Evolutionary conservation across 306 rosid genomes (phyloP).

Genomic region (Erythrophleum fordii): DNA sequence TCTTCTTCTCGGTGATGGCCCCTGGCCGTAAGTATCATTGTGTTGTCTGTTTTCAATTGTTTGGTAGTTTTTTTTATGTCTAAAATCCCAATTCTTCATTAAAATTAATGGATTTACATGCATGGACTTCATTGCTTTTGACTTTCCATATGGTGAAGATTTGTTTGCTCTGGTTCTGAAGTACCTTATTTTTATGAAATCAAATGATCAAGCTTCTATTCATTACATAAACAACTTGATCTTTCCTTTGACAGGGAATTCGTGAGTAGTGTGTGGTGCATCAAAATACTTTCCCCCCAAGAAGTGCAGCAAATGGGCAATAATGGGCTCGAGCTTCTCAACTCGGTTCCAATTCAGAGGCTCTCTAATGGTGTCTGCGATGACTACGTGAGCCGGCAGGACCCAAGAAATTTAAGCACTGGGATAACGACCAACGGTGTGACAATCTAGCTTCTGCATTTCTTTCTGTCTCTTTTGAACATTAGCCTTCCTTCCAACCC

Average conservation of each 20-base stretch:
- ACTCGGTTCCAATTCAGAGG: conserved; percentile 83
- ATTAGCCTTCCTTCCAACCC: conserved; percentile 36
- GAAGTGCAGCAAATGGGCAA: conserved; percentile 97
- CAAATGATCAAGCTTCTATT: background rate
- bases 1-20: conserved; percentile 95
- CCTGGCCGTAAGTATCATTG: conserved; percentile 57
- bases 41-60: background rate
- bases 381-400: conserved; percentile 71
- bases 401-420: conserved; percentile 70
- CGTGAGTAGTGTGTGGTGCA: conserved; percentile 91
- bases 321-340: conserved; percentile 77
- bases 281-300: conserved; percentile 91
- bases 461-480: conserved; percentile 47
- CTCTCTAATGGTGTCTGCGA: conserved; percentile 72
- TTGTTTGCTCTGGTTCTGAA: background rate
- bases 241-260: conserved; percentile 76
- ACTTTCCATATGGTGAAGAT: conserved; percentile 15
- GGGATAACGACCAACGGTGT: conserved; percentile 67
- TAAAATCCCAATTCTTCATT: background rate
- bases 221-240: background rate
- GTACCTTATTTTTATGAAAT: background rate
- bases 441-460: conserved; percentile 50
- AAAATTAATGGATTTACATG: background rate
- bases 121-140: conserved; percentile 22
- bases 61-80: background rate